These are phyloP conservation scores for Sungouiozyma ichnusensis DNA, from an alignment of 805 yeast genomes.

Conservation along the genomic window DNA sequence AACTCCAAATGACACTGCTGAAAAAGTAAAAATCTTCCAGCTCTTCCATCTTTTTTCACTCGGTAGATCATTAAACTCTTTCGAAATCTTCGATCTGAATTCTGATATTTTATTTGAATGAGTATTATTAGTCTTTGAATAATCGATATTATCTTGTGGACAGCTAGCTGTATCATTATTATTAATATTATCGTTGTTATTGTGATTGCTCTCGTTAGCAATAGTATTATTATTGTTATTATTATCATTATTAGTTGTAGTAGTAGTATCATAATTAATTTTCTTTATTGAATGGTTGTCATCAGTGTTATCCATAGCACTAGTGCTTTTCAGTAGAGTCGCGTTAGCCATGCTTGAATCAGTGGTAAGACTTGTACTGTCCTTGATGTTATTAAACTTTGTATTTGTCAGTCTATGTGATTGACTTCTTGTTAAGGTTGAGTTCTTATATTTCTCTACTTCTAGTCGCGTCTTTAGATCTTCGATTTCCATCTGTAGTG, in stretches of 20 bases:
- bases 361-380: background rate
- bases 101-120: background rate
- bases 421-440: conserved; percentile 7
- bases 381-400: background rate
- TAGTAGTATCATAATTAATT: background rate
- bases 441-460: conserved; percentile 26
- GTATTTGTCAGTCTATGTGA: background rate
- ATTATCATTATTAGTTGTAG: background rate
- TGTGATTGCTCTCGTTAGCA: background rate
- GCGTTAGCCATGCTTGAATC: background rate
- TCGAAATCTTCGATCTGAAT: background rate
- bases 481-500: conserved; percentile 21
- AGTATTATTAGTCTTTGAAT: background rate
- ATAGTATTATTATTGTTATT: too few relatives aligned
- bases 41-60: background rate
- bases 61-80: background rate
- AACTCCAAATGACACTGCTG: conserved; percentile 7
- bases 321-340: too few relatives aligned
- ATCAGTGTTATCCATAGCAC: too few relatives aligned
- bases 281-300: too few relatives aligned
- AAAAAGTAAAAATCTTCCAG: conserved; percentile 1
- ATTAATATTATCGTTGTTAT: background rate
- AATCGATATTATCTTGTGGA: background rate
- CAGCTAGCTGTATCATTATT: background rate
- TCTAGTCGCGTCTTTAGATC: conserved; percentile 26